Evolutionary conservation across 139 green algal genomes (phyloP), one percentile per base, ranked within the genome.

Genomic region (Ulvella scutata): DNA sequence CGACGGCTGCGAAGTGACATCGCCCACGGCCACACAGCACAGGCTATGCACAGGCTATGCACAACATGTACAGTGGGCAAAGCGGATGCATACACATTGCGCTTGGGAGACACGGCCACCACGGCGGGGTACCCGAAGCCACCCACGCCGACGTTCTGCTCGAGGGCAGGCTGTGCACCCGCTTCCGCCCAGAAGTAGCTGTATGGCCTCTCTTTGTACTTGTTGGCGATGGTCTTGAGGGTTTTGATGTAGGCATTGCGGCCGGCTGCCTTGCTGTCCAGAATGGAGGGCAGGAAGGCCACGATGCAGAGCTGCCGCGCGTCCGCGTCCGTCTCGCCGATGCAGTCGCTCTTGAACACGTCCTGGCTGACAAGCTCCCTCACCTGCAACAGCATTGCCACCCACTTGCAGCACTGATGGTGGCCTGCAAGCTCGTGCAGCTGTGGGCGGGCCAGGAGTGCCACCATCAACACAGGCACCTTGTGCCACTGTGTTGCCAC

Each of bases 241-340:
- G 81, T 86, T 33, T 82, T 62, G 28, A 94, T 74, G 75, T 91
- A 88, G 10, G 62, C 67, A 39, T 93, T 87, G 62, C 90, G 85
- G 21, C 89, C 91, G 3, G 76, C 39, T 1, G 90, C 92, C 72
- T 85, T 82, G 34, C 78, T 85, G 86, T 97, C 92, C 31, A 97
- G 79, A 78, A 97, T 96, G 84, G 97, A 77, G 3, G 92, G 92
- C 72, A 97, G 80, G 82, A 97, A 97, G 38, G 85, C 87, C 4
- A 97, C 23, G 17, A 97, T 81, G 80, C 88, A 93, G 74, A 96
- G 84, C 84, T 90, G 82, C 73, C 80, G 74, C 21, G 79, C 67
- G 37, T 37, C 79, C 43, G 76, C 29, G 4, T 62, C 72, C 9
- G 74, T 81, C n/a, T 83, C 61, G 0, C 89, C 89, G 4, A 79